Evolutionary conservation across 495 filamentous ascomycete genomes (phyloP).

Genomic region (Haplographium delicatum): DNA sequence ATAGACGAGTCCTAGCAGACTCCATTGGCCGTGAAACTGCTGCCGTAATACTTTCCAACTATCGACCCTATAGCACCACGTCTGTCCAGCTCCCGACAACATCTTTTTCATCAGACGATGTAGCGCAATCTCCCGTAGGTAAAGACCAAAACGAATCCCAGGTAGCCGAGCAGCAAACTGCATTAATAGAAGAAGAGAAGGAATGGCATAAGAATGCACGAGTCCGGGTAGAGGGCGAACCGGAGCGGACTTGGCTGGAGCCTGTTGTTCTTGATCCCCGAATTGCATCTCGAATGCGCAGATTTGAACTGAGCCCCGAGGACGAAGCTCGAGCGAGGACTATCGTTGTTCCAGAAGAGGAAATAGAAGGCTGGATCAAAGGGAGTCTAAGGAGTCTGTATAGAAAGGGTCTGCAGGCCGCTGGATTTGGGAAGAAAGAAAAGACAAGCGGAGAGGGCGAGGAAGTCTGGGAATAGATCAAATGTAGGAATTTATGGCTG

Average conservation of each 20-base stretch:
- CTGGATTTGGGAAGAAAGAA: constrained; percentile 16
- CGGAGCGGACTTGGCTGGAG: constrained; percentile 70
- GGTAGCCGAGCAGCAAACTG: constrained; percentile 56
- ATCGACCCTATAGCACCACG: constrained; percentile 41
- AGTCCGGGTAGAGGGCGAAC: constrained; percentile 49
- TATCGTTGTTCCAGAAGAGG: constrained; percentile 59
- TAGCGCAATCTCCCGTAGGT: constrained; percentile 7
- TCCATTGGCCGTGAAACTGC: constrained; percentile 85
- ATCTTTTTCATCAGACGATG: constrained; percentile 31
- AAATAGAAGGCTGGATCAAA: constrained; percentile 60
- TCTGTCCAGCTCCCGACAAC: background rate
- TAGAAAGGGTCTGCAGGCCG: constrained; percentile 9
- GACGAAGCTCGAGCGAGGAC: constrained; percentile 60
- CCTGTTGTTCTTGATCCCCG: constrained; percentile 73
- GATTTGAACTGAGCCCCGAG: constrained; percentile 59
- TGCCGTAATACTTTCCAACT: constrained; percentile 65
- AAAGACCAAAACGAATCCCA: constrained; percentile 14
- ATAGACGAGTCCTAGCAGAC: constrained; percentile 78
- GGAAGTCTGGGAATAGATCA: constrained; percentile 5
- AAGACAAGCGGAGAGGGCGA: constrained; percentile 6
- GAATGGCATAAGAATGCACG: constrained; percentile 83
- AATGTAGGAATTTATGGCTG: background rate
- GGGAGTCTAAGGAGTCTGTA: constrained; percentile 29
- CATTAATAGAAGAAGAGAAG: constrained; percentile 70
- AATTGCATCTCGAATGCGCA: constrained; percentile 75